A percentile compares a stretch with the other conserved stretches of the same genome.
Evolutionary conservation across 2,329 filamentous ascomycete genomes (phyloP).

Genomic region (Aureobasidium sp.): DNA sequence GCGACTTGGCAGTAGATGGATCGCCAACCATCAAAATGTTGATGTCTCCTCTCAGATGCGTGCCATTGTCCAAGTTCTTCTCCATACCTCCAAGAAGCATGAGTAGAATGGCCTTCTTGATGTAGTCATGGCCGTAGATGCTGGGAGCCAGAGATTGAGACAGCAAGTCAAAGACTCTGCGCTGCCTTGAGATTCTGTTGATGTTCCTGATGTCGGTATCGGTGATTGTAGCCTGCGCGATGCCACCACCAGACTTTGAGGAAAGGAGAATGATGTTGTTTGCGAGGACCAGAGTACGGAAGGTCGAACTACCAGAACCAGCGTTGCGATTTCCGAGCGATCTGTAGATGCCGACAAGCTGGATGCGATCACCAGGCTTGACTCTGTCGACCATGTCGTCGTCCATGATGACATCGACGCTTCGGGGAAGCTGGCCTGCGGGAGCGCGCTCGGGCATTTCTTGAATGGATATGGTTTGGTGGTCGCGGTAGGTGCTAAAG

Average conservation of each 20-base stretch:
- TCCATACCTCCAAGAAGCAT: constrained; percentile 95
- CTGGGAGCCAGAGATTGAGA: constrained; percentile 92
- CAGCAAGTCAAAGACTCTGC: constrained; percentile 83
- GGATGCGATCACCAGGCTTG: constrained; percentile 92
- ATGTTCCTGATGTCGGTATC: constrained; percentile 98
- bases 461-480: constrained; percentile 96
- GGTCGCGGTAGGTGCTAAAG: constrained; percentile 89
- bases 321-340: constrained; percentile 93
- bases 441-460: constrained; percentile 98
- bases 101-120: constrained; percentile 94
- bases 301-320: constrained; percentile 81
- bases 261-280: constrained; percentile 94
- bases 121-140: constrained; percentile 94
- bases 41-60: constrained; percentile 95
- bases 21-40: constrained; percentile 99
- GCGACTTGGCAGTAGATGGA: constrained; percentile 97
- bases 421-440: constrained; percentile 87
- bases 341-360: constrained; percentile 92
- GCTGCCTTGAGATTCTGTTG: constrained; percentile 94
- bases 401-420: constrained; percentile 93
- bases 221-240: constrained; percentile 85
- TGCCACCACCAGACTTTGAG: constrained; percentile 90
- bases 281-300: constrained; percentile 87
- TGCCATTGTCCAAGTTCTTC: constrained; percentile 97
- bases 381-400: constrained; percentile 92